Evolutionary conservation across 441 rosid genomes (phyloP).

Genomic region (Viola pubescens): DNA sequence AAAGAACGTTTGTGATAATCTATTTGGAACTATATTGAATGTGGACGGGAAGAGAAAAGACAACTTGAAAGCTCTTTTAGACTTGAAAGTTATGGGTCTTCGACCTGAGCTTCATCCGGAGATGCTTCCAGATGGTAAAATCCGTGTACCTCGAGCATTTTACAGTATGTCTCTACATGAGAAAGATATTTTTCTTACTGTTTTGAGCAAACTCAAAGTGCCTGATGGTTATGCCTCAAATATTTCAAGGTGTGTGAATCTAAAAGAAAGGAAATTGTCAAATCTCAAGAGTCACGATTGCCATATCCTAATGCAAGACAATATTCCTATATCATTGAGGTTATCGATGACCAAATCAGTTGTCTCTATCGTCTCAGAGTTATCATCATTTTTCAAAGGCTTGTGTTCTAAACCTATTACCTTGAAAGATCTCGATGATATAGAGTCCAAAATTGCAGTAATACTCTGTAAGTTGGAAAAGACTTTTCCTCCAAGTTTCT

Average conservation of each 20-base stretch:
- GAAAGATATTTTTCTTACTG: neutral
- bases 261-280: neutral
- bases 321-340: neutral
- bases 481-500: no score
- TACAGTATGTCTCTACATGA: neutral
- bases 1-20: conserved; percentile 1
- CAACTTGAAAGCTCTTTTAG: conserved; percentile 5
- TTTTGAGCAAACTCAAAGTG: neutral
- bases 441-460: no score
- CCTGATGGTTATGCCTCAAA: neutral
- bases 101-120: neutral
- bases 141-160: neutral
- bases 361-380: neutral
- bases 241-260: neutral
- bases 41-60: neutral
- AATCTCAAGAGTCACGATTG: neutral
- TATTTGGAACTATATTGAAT: neutral
- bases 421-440: no score
- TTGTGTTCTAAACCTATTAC: no score
- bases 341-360: neutral
- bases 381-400: neutral
- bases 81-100: neutral
- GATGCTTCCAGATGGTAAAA: neutral
- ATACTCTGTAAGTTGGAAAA: no score
- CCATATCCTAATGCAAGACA: neutral